A percentile compares a stretch with the other conserved stretches of the same genome.
phyloP scores from a whole-genome alignment of 805 yeast genomes.

The Diddensiella transvaalensis region DNA sequence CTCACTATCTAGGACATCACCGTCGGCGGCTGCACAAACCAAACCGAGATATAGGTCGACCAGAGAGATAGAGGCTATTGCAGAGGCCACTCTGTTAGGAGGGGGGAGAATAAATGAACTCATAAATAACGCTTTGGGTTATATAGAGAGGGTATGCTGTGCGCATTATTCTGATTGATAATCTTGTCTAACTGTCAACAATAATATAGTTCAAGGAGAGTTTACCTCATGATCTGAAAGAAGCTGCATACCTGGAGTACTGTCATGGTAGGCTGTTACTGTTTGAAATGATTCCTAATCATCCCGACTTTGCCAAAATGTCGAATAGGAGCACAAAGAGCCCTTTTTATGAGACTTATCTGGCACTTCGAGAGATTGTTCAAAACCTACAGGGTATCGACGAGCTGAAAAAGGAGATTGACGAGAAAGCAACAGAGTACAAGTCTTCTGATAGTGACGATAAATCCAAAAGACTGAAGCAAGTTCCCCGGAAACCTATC shows the following conservation, averaged over 20 bases:
- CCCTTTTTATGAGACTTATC: conserved; percentile 21
- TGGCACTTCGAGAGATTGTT: conserved; percentile 16
- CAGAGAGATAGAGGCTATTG: conserved; percentile 17
- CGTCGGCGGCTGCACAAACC: background rate
- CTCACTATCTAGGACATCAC: background rate
- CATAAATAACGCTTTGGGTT: conserved; percentile 22
- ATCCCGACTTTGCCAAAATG: conserved; percentile 20
- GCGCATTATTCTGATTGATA: background rate
- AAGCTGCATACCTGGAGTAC: conserved; percentile 24
- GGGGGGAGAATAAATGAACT: conserved; percentile 21
- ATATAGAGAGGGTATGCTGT: conserved; percentile 24
- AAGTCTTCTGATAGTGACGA: background rate
- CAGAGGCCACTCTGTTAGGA: conserved; percentile 16
- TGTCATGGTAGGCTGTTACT: conserved; percentile 23
- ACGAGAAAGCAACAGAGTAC: conserved; percentile 3
- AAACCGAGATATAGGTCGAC: conserved; percentile 7
- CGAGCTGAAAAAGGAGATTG: conserved; percentile 7
- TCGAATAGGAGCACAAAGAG: conserved; percentile 14
- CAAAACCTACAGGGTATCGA: conserved; percentile 8
- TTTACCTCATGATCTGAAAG: conserved; percentile 19
- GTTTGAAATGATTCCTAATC: conserved; percentile 24
- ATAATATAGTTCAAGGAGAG: conserved; percentile 19
- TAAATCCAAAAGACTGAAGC: background rate
- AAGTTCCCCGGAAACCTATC: background rate
- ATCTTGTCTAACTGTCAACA: background rate